These are phyloP conservation scores for Rhizophora mangle DNA, from an alignment of 345 rosid species.

Conservation along the genomic window DNA sequence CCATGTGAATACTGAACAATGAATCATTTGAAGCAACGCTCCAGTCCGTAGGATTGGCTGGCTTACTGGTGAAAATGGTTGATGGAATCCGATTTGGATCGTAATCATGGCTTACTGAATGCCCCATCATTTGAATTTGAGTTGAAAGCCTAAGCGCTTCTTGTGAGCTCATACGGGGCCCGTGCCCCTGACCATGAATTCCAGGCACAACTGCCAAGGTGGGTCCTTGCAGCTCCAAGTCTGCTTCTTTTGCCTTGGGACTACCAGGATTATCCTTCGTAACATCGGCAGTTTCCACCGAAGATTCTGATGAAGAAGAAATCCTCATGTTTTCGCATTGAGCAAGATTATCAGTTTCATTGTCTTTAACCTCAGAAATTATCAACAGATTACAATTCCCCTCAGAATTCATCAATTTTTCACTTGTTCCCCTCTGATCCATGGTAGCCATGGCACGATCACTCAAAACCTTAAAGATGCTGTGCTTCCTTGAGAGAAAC, in stretches of 20 bases:
- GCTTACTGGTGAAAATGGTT: slow-evolving; percentile 46
- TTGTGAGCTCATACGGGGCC: neutral
- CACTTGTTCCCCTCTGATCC: neutral
- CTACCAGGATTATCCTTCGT: slow-evolving; percentile 1
- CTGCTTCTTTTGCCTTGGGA: neutral
- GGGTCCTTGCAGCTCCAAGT: neutral
- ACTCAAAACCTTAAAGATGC: too few species aligned
- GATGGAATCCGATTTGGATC: slow-evolving; percentile 74
- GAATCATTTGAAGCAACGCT: slow-evolving; percentile 88
- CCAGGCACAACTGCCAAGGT: neutral
- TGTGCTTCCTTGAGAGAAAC: too few species aligned
- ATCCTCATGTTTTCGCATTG: neutral
- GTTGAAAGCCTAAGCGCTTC: neutral
- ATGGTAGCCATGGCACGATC: neutral
- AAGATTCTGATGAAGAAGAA: slow-evolving; percentile 1
- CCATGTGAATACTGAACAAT: slow-evolving; percentile 72
- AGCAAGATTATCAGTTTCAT: neutral
- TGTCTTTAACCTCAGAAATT: neutral
- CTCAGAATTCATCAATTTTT: neutral
- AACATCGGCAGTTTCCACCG: neutral
- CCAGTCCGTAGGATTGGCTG: slow-evolving; percentile 58
- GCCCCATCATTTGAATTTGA: neutral
- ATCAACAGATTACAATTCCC: neutral
- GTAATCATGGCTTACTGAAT: slow-evolving; percentile 46
- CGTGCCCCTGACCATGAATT: neutral